Evolutionary conservation across 106 monocot genomes (phyloP), one percentile per base, ranked within the genome.

Genomic region (Acorus gramineus): DNA sequence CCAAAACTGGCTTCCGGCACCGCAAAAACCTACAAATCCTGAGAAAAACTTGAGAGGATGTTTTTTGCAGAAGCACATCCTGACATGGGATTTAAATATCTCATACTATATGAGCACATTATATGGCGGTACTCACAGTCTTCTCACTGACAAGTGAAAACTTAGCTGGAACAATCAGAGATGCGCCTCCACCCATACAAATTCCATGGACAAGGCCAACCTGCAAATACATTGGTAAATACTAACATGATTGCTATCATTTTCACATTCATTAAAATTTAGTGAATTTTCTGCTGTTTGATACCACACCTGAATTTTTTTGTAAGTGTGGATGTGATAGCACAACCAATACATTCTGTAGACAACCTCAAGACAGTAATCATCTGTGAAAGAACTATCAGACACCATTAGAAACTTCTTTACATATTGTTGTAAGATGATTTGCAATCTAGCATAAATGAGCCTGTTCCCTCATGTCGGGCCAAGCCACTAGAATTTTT

Each of bases 261-360:
- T 28, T 28, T 28, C 28, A 28, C 28, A 28, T 28, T 28, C 0
- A 28, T 28, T 1, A 28, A 28, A 28, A 28, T 28, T 28, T 28
- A 28, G 28, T 28, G 28, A 1, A 28, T 28, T 28, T 28, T 28
- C 28, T 28, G 28, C 28, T 28, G 28, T 28, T 28, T 28, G 28
- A 28, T 28, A 28, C 28, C 28, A 28, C 28, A 95, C 94, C 81
- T 49, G 72, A 5, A 80, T 77, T 68, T 87, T 95, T 82, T 78
- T 82, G 53, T 90, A 95, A 43, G 90, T 90, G 69, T 95, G 90
- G 49, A 95, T 84, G 56, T 95, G 94, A 73, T 94, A 79, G 56
- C 94, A 95, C 47, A 95, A 67, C 94, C 94, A 95, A 55, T 95
- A 95, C 90, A 95, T 95, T 74, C 90, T 79, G 60, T 95, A 95